These are phyloP conservation scores for Acanthamoeba lenticulata DNA, from an alignment of 208 protist genomes.

Conservation along the genomic window DNA sequence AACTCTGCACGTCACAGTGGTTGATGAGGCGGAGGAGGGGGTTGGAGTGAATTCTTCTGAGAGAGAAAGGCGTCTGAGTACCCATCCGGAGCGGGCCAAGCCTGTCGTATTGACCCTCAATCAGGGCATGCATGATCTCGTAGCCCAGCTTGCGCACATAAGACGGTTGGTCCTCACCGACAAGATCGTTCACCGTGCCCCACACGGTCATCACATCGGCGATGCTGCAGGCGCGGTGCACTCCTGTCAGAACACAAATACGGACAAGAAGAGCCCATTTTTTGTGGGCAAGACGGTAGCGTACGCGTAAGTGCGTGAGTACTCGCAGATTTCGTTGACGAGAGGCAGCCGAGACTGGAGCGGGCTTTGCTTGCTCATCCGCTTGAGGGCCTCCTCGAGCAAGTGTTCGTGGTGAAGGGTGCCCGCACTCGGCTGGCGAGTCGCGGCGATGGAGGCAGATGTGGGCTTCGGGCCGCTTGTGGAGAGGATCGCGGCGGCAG, in stretches of 20 bases:
- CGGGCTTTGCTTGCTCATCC: not conserved
- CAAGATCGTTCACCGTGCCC: slow-evolving; percentile 58
- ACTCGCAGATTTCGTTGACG: slow-evolving; percentile 62
- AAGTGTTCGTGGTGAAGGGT: slow-evolving; percentile 9
- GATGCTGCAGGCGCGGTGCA: not conserved
- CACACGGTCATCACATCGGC: slow-evolving; percentile 53
- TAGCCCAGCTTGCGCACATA: slow-evolving; percentile 32
- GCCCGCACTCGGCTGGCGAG: not conserved
- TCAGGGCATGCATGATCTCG: slow-evolving; percentile 47
- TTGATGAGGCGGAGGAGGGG: not conserved
- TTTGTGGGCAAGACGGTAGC: no score
- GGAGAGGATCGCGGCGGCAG: no score
- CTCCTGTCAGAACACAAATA: not conserved
- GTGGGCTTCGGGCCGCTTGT: no score
- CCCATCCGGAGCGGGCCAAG: slow-evolving; percentile 49
- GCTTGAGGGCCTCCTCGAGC: slow-evolving; percentile 20
- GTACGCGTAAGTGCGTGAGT: slow-evolving; percentile 6
- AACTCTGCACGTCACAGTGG: not conserved
- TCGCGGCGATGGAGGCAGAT: no score
- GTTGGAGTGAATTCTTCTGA: not conserved
- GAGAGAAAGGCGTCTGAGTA: not conserved
- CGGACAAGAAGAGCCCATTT: not conserved
- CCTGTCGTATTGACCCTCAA: slow-evolving; percentile 31
- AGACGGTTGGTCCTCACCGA: slow-evolving; percentile 36
- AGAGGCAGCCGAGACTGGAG: slow-evolving; percentile 14